These are phyloP conservation scores for Termitomyces titanicus DNA, from an alignment of 768 basidiomycete genomes.

Conservation along the genomic window DNA sequence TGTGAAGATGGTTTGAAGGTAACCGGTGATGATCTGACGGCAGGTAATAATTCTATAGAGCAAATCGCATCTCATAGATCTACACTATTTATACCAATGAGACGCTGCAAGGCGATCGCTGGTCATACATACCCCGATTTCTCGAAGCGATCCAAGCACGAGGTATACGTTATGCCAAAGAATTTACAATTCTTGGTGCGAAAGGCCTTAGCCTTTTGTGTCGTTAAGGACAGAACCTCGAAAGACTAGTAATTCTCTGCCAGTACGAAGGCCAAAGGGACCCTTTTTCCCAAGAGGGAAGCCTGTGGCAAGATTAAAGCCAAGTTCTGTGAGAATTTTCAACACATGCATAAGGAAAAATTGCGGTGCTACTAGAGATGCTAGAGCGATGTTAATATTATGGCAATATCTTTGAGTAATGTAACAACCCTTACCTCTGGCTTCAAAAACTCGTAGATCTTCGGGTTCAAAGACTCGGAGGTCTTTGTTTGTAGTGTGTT, in stretches of 20 bases:
- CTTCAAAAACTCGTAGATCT: constrained; percentile 50
- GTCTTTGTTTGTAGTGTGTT: constrained; percentile 45
- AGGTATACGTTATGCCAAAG: no score
- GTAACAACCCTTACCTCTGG: constrained; percentile 31
- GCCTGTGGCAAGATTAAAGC: constrained; percentile 64
- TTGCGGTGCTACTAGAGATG: constrained; percentile 43
- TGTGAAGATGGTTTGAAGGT: constrained; percentile 38
- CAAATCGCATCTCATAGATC: neutral
- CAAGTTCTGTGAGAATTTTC: constrained; percentile 50
- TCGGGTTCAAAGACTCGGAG: constrained; percentile 54
- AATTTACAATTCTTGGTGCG: neutral
- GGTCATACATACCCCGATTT: no score
- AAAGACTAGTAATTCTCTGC: constrained; percentile 67
- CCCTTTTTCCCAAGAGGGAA: constrained; percentile 55
- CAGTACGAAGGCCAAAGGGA: constrained; percentile 37
- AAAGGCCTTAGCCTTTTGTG: neutral
- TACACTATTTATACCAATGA: neutral
- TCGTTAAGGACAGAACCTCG: constrained; percentile 30
- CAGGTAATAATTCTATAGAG: neutral
- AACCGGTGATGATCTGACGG: no score
- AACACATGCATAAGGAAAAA: constrained; percentile 62
- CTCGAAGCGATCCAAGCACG: no score
- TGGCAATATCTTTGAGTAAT: neutral
- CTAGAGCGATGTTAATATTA: constrained; percentile 20
- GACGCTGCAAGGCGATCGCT: no score